Percentiles rank a stretch among this genome's conserved stretches.
These are phyloP conservation scores for Epichloe typhina DNA, from an alignment of 2,329 filamentous ascomycete species.

Conservation along the genomic window DNA sequence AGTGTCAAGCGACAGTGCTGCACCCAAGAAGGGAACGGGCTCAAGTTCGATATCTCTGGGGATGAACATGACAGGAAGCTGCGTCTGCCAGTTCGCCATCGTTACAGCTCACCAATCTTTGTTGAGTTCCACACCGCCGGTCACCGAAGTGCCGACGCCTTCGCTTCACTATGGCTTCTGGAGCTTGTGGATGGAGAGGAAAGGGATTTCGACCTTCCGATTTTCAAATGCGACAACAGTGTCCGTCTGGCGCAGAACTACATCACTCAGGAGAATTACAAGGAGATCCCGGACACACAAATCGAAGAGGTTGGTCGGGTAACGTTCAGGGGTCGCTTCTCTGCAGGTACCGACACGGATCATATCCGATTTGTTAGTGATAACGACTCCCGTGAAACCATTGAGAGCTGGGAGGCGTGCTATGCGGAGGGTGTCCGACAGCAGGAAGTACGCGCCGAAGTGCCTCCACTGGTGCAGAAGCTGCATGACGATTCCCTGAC, in stretches of 20 bases:
- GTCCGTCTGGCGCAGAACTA: constrained; percentile 80
- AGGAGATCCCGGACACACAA: constrained; percentile 57
- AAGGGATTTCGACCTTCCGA: constrained; percentile 68
- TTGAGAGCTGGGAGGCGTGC: constrained; percentile 89
- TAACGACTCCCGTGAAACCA: constrained; percentile 83
- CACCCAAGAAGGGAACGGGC: constrained; percentile 40
- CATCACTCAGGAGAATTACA: constrained; percentile 66
- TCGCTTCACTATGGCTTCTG: constrained; percentile 74
- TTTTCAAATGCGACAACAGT: constrained; percentile 71
- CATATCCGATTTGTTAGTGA: constrained; percentile 74
- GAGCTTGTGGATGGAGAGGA: constrained; percentile 73
- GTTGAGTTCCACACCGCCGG: constrained; percentile 67
- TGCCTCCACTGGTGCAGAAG: constrained; percentile 58
- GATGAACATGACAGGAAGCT: constrained; percentile 31
- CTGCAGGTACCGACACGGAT: constrained; percentile 76
- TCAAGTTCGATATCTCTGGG: constrained; percentile 36
- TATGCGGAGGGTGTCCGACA: constrained; percentile 72
- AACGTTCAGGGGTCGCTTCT: constrained; percentile 74
- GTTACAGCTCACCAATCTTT: constrained; percentile 80
- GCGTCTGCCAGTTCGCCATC: constrained; percentile 75
- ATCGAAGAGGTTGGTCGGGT: constrained; percentile 71
- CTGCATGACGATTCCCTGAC: constrained; percentile 73
- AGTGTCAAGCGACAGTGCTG: constrained; percentile 53
- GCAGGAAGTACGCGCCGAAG: constrained; percentile 55
- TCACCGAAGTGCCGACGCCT: constrained; percentile 59